Percentiles rank a stretch among this genome's conserved stretches.
phyloP scores from a whole-genome alignment of 2,329 filamentous ascomycete species.

The Cyphellophora attinorum region DNA sequence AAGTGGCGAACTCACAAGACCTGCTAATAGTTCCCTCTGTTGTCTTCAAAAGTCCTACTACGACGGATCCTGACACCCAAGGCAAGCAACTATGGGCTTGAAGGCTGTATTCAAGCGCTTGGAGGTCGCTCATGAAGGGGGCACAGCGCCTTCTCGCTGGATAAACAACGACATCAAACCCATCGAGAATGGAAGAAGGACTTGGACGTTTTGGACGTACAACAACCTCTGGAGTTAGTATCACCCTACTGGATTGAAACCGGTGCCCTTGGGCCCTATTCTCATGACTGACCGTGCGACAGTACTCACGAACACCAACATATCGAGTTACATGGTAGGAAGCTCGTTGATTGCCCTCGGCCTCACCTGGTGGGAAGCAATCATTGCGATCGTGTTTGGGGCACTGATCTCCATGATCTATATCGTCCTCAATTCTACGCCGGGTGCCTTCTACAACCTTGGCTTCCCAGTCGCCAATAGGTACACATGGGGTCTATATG shows the following conservation, averaged over 20 bases:
- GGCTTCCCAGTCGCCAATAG: constrained; percentile 75
- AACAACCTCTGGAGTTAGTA: constrained; percentile 39
- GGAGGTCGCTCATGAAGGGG: constrained; percentile 18
- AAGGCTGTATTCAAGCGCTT: constrained; percentile 13
- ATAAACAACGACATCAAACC: constrained; percentile 44
- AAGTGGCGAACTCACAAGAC: no score
- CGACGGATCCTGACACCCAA: no score
- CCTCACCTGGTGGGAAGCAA: constrained; percentile 85
- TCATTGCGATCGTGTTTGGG: constrained; percentile 80
- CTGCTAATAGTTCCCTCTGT: no score
- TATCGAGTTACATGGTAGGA: constrained; percentile 22
- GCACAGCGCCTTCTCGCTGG: constrained; percentile 22
- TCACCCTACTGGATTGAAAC: no score
- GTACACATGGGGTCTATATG: constrained; percentile 71
- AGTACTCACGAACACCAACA: constrained; percentile 34
- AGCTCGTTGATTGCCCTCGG: constrained; percentile 38
- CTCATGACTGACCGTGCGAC: not conserved
- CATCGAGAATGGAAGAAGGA: constrained; percentile 68
- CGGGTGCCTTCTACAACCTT: constrained; percentile 80
- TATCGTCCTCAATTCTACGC: constrained; percentile 67
- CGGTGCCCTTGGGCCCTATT: not conserved
- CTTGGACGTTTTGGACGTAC: constrained; percentile 76
- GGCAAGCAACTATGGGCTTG: not conserved
- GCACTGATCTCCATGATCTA: constrained; percentile 49
- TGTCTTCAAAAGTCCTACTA: no score